phyloP scores from a whole-genome alignment of 169 alveolate genomes.

The Cytauxzoon felis region DNA sequence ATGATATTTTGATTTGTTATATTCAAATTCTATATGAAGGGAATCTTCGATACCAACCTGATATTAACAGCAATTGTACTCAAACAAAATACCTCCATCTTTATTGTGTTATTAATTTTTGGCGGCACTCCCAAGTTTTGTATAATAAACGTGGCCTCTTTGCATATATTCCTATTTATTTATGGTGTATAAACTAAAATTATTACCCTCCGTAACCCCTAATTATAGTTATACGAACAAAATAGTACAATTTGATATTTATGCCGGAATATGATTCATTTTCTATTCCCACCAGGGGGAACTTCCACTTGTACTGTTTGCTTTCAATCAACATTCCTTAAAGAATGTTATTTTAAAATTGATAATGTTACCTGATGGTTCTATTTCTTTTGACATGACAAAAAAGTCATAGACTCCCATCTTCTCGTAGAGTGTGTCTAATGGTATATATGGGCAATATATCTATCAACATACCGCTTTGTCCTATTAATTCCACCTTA shows the following conservation, averaged over 20 bases:
- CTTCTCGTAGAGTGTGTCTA: conserved; percentile 86
- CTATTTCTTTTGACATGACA: conserved; percentile 92
- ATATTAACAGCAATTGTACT: neutral
- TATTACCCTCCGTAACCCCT: conserved; percentile 86
- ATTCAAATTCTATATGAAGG: conserved; percentile 93
- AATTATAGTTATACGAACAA: conserved; percentile 87
- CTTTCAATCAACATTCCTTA: conserved; percentile 75
- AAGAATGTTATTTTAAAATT: conserved; percentile 9
- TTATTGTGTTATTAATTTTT: conserved; percentile 85
- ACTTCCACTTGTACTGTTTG: conserved; percentile 88
- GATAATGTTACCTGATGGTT: conserved; percentile 91
- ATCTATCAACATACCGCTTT: conserved; percentile 78
- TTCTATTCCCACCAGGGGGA: conserved; percentile 93
- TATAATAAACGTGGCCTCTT: conserved; percentile 93
- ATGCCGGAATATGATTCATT: conserved; percentile 97
- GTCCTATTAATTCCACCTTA: conserved; percentile 94
- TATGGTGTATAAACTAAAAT: neutral
- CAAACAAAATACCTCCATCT: conserved; percentile 84
- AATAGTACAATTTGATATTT: conserved; percentile 86
- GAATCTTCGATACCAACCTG: conserved; percentile 98
- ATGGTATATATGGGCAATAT: conserved; percentile 1
- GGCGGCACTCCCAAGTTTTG: conserved; percentile 87
- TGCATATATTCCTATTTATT: conserved; percentile 77
- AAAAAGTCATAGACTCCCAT: conserved; percentile 90
- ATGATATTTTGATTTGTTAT: conserved; percentile 90